phyloP scores from a whole-genome alignment of 2,329 filamentous ascomycete species.

The Epichloe coenophiala region DNA sequence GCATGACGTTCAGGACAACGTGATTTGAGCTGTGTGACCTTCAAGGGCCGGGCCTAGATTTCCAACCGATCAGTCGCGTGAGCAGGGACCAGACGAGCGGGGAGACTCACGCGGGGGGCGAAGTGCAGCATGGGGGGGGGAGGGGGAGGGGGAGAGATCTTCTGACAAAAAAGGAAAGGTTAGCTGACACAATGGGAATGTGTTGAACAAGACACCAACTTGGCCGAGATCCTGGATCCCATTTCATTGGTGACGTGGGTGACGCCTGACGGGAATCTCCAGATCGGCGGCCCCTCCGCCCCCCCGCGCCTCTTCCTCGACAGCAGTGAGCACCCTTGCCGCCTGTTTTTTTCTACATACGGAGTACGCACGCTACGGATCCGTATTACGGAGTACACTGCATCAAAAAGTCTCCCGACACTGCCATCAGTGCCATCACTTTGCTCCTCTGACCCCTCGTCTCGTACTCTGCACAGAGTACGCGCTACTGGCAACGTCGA shows the following conservation, averaged over 20 bases:
- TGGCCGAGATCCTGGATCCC: background rate
- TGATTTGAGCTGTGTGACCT: background rate
- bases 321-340: background rate
- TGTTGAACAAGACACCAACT: too few species aligned
- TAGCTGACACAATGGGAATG: too few species aligned
- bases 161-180: too few species aligned
- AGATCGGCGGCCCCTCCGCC: background rate
- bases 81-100: background rate
- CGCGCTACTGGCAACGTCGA: slow-evolving; percentile 3
- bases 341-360: too few species aligned
- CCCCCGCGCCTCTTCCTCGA: background rate
- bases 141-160: too few species aligned
- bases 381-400: background rate
- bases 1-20: background rate
- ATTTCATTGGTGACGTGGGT: background rate
- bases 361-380: background rate
- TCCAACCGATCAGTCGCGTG: background rate
- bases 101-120: background rate
- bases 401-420: background rate
- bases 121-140: too few species aligned
- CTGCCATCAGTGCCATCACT: too few species aligned
- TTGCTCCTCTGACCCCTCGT: background rate
- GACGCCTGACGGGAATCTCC: background rate
- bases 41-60: too few species aligned
- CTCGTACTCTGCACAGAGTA: background rate